A percentile compares a stretch with the other conserved stretches of the same genome.
Evolutionary conservation across 139 green algal genomes (phyloP).

Genomic region (Closterium sp.): DNA sequence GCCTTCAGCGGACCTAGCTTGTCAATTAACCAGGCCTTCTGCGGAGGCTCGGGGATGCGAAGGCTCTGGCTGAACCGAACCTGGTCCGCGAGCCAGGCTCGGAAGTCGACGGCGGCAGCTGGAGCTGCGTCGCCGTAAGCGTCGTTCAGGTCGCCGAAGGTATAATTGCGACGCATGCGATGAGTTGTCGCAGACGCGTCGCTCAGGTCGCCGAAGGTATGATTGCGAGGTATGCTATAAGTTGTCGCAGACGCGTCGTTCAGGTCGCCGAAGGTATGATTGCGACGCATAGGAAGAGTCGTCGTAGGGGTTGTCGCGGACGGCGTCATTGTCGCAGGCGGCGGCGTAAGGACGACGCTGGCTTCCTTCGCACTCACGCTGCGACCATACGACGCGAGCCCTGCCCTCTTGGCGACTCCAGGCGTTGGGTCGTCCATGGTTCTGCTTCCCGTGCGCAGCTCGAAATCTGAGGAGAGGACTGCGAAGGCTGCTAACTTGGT

Average conservation of each 20-base stretch:
- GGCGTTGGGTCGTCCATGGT: background rate
- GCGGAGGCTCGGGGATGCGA: background rate
- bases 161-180: background rate
- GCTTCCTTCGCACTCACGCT: background rate
- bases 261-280: background rate
- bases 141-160: background rate
- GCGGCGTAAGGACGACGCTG: background rate
- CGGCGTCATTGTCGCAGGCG: background rate
- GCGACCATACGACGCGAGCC: background rate
- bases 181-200: background rate
- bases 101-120: background rate
- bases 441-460: background rate
- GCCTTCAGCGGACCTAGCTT: conserved; percentile 9
- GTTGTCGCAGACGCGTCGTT: background rate
- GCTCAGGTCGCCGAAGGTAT: background rate
- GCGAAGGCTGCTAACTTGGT: background rate
- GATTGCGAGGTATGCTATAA: background rate
- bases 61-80: conserved; percentile 20
- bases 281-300: background rate
- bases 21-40: background rate
- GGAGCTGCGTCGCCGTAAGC: background rate
- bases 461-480: background rate
- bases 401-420: background rate
- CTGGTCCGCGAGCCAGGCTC: conserved; percentile 38
- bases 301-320: background rate